Evolutionary conservation across 371 early-diverging fungal genomes (phyloP).

Genomic region (Mucor mucedo): DNA sequence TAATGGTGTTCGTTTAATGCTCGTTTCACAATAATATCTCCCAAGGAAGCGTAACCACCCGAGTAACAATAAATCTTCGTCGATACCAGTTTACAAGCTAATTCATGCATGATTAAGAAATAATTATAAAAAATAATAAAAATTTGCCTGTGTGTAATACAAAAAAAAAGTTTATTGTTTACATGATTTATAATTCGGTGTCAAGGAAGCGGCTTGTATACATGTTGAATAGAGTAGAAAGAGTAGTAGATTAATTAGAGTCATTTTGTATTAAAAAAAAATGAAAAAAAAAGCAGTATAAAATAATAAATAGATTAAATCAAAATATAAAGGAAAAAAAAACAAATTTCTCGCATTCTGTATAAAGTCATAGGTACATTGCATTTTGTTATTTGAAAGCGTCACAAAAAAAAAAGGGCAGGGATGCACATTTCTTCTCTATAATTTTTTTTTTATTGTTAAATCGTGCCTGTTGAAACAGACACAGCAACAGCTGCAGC

Average conservation of each 20-base stretch:
- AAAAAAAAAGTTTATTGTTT: not conserved
- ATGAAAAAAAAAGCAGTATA: not conserved
- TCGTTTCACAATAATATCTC: not conserved
- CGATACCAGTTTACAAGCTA: constrained; percentile 17
- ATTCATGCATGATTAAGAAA: not conserved
- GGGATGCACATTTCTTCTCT: no score
- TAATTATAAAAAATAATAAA: not conserved
- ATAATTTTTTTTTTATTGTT: not conserved
- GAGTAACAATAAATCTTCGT: constrained; percentile 24
- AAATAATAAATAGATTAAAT: constrained; percentile 5
- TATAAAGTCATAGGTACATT: not conserved
- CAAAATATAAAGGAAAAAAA: not conserved
- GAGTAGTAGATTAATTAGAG: not conserved
- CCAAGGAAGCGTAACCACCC: constrained; percentile 14
- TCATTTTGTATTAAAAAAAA: not conserved
- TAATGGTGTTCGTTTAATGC: constrained; percentile 18
- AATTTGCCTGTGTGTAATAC: not conserved
- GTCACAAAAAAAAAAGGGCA: not conserved
- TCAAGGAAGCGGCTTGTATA: not conserved
- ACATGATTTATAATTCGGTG: constrained; percentile 9
- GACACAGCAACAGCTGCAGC: not conserved
- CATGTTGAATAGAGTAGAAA: not conserved
- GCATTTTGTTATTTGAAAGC: not conserved
- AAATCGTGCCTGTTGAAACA: not conserved
- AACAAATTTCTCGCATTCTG: not conserved